Conservation (phyloP, 2,329 filamentous ascomycete species). For the Fusarium brachygibbosum region DNA sequence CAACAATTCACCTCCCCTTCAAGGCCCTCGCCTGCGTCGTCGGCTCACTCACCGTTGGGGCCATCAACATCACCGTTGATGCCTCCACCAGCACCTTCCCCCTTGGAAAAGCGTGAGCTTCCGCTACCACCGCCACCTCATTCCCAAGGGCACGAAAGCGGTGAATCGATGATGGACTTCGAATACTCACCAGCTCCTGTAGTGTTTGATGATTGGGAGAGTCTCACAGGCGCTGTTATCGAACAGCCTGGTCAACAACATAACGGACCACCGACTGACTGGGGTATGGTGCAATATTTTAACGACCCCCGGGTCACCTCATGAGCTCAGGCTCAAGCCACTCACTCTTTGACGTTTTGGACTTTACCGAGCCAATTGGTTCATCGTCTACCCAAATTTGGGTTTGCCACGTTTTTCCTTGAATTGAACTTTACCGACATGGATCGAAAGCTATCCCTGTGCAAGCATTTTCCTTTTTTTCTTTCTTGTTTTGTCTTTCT, state of each 20-base stretch:
- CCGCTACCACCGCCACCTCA: conserved; percentile 51
- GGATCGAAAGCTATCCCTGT: conserved; percentile 26
- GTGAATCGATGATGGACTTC: conserved; percentile 59
- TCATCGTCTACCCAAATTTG: conserved; percentile 27
- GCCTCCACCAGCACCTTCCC: conserved; percentile 49
- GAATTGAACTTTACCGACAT: conserved; percentile 31
- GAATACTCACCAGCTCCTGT: conserved; percentile 58
- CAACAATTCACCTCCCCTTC: conserved; percentile 49
- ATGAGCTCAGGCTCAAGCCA: conserved; percentile 39
- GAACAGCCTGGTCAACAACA: conserved; percentile 51
- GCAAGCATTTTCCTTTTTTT: conserved; percentile 43
- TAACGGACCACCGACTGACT: conserved; percentile 41
- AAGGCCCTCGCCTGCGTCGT: conserved; percentile 53
- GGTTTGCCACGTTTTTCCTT: conserved; percentile 37
- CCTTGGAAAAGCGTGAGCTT: conserved; percentile 55
- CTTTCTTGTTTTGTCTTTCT: conserved; percentile 37
- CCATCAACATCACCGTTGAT: conserved; percentile 53
- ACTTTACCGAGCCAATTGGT: conserved; percentile 39
- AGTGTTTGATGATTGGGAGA: conserved; percentile 60
- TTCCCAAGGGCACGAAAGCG: conserved; percentile 38
- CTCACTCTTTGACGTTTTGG: conserved; percentile 39
- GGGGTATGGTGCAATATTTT: conserved; percentile 56
- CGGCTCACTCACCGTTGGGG: conserved; percentile 52
- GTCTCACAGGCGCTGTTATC: conserved; percentile 53
- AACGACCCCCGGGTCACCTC: conserved; percentile 52